Conservation (phyloP, 1,284 basidiomycete species). For the Microbotryum intermedium region DNA sequence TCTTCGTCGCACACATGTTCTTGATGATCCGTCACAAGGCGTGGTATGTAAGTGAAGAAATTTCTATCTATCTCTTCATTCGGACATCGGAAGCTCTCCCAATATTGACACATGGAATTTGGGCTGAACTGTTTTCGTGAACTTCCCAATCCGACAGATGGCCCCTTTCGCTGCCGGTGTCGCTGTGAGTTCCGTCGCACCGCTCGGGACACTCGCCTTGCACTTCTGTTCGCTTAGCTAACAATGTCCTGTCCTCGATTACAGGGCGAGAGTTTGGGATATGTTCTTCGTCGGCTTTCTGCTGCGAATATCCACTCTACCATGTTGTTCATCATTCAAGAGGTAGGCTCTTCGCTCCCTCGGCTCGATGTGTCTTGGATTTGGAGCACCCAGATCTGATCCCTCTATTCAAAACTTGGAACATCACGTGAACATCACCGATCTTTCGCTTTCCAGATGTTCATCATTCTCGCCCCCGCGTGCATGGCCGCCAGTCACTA, state of each 20-base stretch:
- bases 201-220: not conserved
- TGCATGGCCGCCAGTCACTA: conserved; percentile 20
- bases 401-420: not conserved
- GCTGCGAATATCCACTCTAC: conserved; percentile 10
- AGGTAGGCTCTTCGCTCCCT: not conserved
- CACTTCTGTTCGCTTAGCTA: not conserved
- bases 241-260: not conserved
- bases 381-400: too few species aligned
- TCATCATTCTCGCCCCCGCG: conserved; percentile 23
- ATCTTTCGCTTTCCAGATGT: conserved; percentile 1
- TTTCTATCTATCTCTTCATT: too few species aligned
- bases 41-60: conserved; percentile 9
- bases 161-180: conserved; percentile 18
- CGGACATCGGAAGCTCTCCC: not conserved
- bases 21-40: conserved; percentile 1
- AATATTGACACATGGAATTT: too few species aligned
- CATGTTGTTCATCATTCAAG: conserved; percentile 15
- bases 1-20: conserved; percentile 8
- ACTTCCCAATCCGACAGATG: conserved; percentile 3
- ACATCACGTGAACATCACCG: not conserved
- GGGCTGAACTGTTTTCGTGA: not conserved
- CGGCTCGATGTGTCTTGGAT: not conserved
- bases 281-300: conserved; percentile 16
- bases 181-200: not conserved
- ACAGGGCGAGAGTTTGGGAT: conserved; percentile 2